Conservation (phyloP, 345 rosid genomes). For the Triadica sebifera region DNA sequence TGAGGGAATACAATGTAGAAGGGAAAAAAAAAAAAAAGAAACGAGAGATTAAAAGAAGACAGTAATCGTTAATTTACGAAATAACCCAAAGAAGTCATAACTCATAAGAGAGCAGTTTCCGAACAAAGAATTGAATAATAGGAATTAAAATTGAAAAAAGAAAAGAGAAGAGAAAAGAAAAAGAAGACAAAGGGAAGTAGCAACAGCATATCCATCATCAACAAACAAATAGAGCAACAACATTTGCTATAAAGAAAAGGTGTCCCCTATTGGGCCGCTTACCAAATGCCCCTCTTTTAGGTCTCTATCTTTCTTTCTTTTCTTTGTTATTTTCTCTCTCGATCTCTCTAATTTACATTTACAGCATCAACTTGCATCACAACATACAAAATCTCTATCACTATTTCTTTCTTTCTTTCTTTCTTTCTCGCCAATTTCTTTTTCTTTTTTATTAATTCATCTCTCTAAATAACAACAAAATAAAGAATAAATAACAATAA, state of each 20-base stretch:
- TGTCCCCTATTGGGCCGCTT: conserved; percentile 29
- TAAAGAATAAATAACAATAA: too few relatives aligned
- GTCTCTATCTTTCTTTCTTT: neutral
- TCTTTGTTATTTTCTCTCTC: too few relatives aligned
- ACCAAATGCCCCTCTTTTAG: conserved; percentile 15
- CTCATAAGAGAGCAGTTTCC: conserved; percentile 19
- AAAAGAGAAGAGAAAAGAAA: neutral
- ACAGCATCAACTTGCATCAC: too few relatives aligned
- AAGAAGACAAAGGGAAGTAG: neutral
- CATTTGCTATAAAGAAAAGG: neutral
- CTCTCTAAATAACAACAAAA: too few relatives aligned
- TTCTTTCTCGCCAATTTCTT: too few relatives aligned
- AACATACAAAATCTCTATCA: too few relatives aligned
- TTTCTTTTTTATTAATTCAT: too few relatives aligned
- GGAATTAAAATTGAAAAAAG: neutral
- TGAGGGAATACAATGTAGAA: conserved; percentile 10
- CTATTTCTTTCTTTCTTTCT: too few relatives aligned
- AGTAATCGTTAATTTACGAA: conserved; percentile 25
- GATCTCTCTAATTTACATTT: too few relatives aligned
- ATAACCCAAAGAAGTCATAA: conserved; percentile 30
- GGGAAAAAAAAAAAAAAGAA: neutral
- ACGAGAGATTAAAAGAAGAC: conserved; percentile 19
- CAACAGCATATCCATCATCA: neutral
- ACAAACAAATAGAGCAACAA: neutral
- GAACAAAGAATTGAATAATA: conserved; percentile 12